Conservation (phyloP, 2,329 filamentous ascomycete species). For the Aspergillus awamori region DNA sequence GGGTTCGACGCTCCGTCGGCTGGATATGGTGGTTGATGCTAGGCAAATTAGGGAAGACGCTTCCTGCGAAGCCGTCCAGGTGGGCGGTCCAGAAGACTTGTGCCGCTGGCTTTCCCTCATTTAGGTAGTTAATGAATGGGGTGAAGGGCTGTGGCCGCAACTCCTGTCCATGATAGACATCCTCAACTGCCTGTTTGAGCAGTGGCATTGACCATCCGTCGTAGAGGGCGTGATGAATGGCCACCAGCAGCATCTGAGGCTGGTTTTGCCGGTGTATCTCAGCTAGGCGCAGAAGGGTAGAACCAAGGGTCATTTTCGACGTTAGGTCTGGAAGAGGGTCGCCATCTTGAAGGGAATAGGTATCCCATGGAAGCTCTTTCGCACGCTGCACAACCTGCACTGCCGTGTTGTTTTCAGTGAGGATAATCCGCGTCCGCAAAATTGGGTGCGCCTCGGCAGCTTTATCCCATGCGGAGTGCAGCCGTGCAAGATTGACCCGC, state of each 20-base stretch:
- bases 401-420: slow-evolving; percentile 12
- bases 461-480: slow-evolving; percentile 6
- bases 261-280: not conserved
- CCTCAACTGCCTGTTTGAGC: slow-evolving; percentile 26
- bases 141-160: slow-evolving; percentile 56
- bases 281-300: not conserved
- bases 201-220: slow-evolving; percentile 45
- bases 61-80: not conserved
- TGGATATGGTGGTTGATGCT: not conserved
- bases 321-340: not conserved
- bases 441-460: not conserved
- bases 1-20: not conserved
- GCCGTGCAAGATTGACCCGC: not conserved
- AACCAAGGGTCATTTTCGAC: not conserved
- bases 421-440: not conserved
- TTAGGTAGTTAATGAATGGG: slow-evolving; percentile 49
- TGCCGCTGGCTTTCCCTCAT: not conserved
- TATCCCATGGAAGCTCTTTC: not conserved
- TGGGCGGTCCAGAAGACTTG: not conserved
- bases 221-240: slow-evolving; percentile 48
- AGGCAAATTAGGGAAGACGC: not conserved
- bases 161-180: slow-evolving; percentile 17
- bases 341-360: not conserved
- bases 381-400: slow-evolving; percentile 6
- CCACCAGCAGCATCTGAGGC: not conserved